Evolutionary conservation across 805 yeast genomes (phyloP), one percentile per base, ranked within the genome.

Genomic region (Ogataea pilisensis): DNA sequence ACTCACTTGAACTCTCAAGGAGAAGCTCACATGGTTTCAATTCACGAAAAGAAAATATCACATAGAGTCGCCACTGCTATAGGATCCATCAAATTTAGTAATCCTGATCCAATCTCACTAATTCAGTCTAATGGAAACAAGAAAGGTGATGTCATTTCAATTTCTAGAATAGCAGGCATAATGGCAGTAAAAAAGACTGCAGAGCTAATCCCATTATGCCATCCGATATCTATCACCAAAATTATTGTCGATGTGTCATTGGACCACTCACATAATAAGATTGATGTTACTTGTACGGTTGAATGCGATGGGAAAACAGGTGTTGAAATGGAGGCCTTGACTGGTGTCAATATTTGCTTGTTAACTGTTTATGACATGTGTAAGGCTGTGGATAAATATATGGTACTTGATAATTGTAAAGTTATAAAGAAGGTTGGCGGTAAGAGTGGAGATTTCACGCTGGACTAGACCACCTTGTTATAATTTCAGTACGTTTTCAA

Each of bases 301-400:
- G 64, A 66, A 34, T 73, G 78, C 46, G 60, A 60, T 5, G 78
- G 78, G 4, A 66, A 70, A 37, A 75, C 81, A 0, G 81, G 80
- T 1, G 80, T 75, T 5, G 81, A 75, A 49, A 75, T 75, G 80
- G 81, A 75, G 51, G 79, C 80, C 0, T 44, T 75, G 17, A 61
- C 68, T 2, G 80, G 80, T 0, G 70, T 65, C 7, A 63, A 64
- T 17, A 60, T 68, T 8, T 61, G 73, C 0, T 51, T 75, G 31
- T 55, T 70, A 24, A 74, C 79, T 12, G 57, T 75, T n/a, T 75
- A 75, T 43, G 80, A 75, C 51, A 75, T 75, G 80, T 74, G 80
- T 50, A 75, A 75, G 49, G 77, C 79, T 2, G 75, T 72, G n/a
- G 80, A 75, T 50, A 65, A 70, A 49, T 50, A 51, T 21, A 75